Evolutionary conservation across 1,139 yeast genomes (phyloP), one percentile per base, ranked within the genome.

Genomic region (Suhomyces bribrorum): DNA sequence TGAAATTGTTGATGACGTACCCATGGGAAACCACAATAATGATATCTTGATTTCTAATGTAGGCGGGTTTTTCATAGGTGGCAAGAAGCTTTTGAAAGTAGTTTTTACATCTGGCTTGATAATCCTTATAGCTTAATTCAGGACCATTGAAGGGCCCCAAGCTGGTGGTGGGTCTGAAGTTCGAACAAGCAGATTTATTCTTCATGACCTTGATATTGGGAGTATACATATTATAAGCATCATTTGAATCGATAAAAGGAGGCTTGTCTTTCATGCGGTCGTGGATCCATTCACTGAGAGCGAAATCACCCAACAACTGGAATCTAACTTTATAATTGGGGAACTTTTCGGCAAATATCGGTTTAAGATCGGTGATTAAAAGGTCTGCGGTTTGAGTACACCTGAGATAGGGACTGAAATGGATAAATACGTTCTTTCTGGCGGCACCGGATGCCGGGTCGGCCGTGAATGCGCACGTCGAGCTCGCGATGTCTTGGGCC

Each of bases 131-230:
- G 44, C 67, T 62, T 37, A 72, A 55, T 33, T 65, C 71, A 6
- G 68, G 71, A 2, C 75, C 77, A 51, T 72, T 72, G 52, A 62
- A 72, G n/a, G 64, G 74, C 16, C 77, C 77, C 46, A 72, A 59
- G 11, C 70, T 64, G 23, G 61, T 62, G n/a, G 75, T 67, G 25
- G 77, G 77, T 22, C 77, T 54, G 48, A 72, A 72, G 45, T 69
- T 71, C 25, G 73, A 66, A 45, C 69, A 62, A 17, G 61, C 57
- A 28, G 59, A 53, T 39, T 63, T 59, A 46, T 72, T 72, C 33
- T 56, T 57, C 47, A 72, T 49, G 31, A 53, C 45, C 50, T 67
- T 69, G 38, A 70, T 50, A 47, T 72, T 72, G 24, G 76, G 75
- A 5, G 74, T 71, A 44, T 70, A 72, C 75, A 72, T 69, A 44